phyloP scores from a whole-genome alignment of 257 asterid genomes.

The Penstemon barbatus region DNA sequence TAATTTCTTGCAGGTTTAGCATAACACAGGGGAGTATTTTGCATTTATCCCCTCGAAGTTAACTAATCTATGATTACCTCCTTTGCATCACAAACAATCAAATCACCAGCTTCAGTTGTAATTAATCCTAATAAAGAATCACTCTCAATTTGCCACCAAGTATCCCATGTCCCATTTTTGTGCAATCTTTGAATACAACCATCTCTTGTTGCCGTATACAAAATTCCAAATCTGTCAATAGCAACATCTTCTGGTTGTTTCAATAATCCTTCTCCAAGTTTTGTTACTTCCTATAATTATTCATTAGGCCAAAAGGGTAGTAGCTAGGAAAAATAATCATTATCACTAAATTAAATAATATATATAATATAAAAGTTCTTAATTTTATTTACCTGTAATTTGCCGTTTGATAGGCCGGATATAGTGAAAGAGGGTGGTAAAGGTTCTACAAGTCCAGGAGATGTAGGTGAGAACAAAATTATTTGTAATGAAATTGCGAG shows the following conservation, averaged over 20 bases:
- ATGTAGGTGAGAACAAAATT: constrained; percentile 39
- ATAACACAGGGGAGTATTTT: no score
- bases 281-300: constrained; percentile 44
- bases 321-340: no score
- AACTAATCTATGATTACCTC: constrained; percentile 32
- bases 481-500: constrained; percentile 43
- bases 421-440: constrained; percentile 35
- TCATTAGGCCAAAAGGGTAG: neutral
- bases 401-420: constrained; percentile 40
- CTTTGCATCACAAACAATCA: constrained; percentile 52
- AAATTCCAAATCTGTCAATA: constrained; percentile 44
- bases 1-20: no score
- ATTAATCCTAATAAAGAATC: constrained; percentile 44
- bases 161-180: constrained; percentile 61
- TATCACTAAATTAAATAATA: no score
- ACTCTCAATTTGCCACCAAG: constrained; percentile 42
- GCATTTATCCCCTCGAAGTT: no score
- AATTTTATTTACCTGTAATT: constrained; percentile 48
- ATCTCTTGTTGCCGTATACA: constrained; percentile 66
- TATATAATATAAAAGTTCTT: neutral
- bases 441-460: constrained; percentile 39
- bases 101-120: constrained; percentile 44
- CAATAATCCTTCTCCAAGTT: constrained; percentile 66
- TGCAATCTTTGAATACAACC: constrained; percentile 61
- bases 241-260: constrained; percentile 58